Evolutionary conservation across 306 rosid species (phyloP), one percentile per base, ranked within the genome.

Genomic region (Fagus crenata): DNA sequence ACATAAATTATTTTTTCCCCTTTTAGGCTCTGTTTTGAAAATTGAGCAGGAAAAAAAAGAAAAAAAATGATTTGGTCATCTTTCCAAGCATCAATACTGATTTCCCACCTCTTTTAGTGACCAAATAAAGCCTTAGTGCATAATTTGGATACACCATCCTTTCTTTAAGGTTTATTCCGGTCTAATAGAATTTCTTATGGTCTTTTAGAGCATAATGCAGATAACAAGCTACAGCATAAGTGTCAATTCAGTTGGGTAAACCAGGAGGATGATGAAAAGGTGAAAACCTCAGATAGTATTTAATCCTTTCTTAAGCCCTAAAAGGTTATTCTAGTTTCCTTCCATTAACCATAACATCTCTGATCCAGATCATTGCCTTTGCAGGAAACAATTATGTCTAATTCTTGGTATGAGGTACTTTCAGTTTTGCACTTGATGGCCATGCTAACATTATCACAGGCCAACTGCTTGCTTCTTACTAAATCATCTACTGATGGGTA

Each of bases 181-280:
- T 46, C 7, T 46, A 9, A 46, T 9, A 46, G 8, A 46, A 46
- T 9, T 9, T 46, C 51, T 46, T 46, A 46, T 46, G 4, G 14
- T 7, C 51, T 46, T 46, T 9, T 46, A 46, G 8, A 46, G 8
- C 51, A 46, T 9, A 46, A 46, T 46, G 51, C 81, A 93, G 98
- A 97, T 84, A 90, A 86, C 85, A 93, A 93, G 82, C 92, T 91
- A 74, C 96, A 93, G 69, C 89, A 89, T 83, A 91, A 85, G 85
- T 90, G 89, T 59, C 92, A 87, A 73, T 93, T 90, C 89, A 76
- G 75, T 56, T 93, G 98, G 98, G 79, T 93, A 67, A 93, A 93
- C 85, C 96, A 93, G 84, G 98, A 93, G 82, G 98, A 93, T 78
- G 96, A 91, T 28, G 87, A 85, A 72, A 96, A 93, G 97, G 98